A percentile compares a stretch with the other conserved stretches of the same genome.
Conservation (phyloP, 257 asterid genomes). For the Solanum gandarillasii region DNA sequence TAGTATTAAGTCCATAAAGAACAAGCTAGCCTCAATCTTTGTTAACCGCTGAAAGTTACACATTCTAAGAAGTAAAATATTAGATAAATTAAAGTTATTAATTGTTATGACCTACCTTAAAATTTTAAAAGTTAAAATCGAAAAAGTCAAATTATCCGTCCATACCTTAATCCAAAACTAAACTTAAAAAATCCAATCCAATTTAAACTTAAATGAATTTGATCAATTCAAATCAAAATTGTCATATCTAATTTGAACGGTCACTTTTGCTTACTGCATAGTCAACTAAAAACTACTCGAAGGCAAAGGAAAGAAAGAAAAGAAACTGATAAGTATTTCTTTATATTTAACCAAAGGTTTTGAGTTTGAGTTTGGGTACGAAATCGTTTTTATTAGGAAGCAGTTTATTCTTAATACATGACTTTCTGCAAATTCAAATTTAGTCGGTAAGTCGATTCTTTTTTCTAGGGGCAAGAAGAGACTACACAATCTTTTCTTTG, state of each 20-base stretch:
- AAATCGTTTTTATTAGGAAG: accelerated
- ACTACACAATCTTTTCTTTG: background rate
- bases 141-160: too few species aligned
- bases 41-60: too few species aligned
- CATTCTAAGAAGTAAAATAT: too few species aligned
- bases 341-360: accelerated
- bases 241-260: background rate
- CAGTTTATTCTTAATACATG: accelerated
- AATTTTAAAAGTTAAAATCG: too few species aligned
- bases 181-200: background rate
- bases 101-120: background rate
- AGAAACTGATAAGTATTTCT: too few species aligned
- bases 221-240: too few species aligned
- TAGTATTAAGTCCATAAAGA: too few species aligned
- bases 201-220: background rate
- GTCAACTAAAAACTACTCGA: background rate
- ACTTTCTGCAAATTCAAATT: too few species aligned
- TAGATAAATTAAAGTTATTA: too few species aligned
- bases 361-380: accelerated
- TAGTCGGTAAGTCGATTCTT: background rate
- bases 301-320: background rate
- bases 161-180: background rate
- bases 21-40: background rate
- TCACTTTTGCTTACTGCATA: background rate
- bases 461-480: background rate